phyloP scores from a whole-genome alignment of 768 basidiomycete genomes.

The Naganishia antarctica region DNA sequence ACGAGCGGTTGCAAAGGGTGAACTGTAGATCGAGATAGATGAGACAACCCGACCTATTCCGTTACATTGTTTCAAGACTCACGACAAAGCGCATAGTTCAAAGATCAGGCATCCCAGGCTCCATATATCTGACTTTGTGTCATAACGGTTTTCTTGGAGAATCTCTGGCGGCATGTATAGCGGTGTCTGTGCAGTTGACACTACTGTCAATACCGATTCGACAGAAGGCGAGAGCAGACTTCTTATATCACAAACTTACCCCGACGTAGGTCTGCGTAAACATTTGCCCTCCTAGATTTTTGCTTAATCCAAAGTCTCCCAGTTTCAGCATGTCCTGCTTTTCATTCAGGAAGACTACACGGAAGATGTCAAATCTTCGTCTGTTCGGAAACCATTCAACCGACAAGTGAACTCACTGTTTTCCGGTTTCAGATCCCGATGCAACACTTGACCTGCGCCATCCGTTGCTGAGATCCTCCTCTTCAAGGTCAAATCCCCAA shows the following conservation, averaged over 20 bases:
- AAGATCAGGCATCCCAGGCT: slow-evolving; percentile 93
- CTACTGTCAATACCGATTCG: no score
- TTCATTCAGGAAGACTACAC: slow-evolving; percentile 74
- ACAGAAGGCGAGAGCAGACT: no score
- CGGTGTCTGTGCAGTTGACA: slow-evolving; percentile 78
- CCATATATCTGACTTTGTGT: slow-evolving; percentile 98
- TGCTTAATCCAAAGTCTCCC: slow-evolving; percentile 93
- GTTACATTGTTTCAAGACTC: no score
- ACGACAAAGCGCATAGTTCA: slow-evolving; percentile 86
- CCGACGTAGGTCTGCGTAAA: slow-evolving; percentile 98
- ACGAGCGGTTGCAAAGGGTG: slow-evolving; percentile 44
- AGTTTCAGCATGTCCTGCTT: slow-evolving; percentile 75
- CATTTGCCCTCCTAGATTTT: slow-evolving; percentile 77
- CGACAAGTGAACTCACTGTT: slow-evolving; percentile 58
- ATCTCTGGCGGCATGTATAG: slow-evolving; percentile 99
- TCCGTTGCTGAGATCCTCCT: neutral
- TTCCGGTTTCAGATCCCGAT: slow-evolving; percentile 94
- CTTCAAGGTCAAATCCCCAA: slow-evolving; percentile 1
- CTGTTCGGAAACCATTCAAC: neutral
- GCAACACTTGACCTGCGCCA: slow-evolving; percentile 59
- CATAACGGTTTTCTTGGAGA: slow-evolving; percentile 94
- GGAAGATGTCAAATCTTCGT: neutral
- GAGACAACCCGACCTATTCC: no score
- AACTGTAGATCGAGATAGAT: slow-evolving; percentile 32
- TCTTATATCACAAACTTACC: slow-evolving; percentile 54